Conservation (phyloP, 805 yeast genomes). For the Candida sithepensis region DNA sequence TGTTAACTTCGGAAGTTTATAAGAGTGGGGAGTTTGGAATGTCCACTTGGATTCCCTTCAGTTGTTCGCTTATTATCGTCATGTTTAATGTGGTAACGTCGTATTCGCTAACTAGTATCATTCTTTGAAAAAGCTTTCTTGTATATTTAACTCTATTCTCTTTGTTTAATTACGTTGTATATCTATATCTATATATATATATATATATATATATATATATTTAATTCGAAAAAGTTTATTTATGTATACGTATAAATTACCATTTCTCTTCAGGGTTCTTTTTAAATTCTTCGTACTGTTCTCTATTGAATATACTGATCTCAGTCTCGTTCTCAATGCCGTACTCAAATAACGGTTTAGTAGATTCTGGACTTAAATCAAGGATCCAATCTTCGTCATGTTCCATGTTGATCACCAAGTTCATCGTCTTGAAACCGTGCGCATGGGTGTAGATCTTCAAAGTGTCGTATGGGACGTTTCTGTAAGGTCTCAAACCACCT, state of each 20-base stretch:
- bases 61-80: slow-evolving; percentile 69
- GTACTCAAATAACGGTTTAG: slow-evolving; percentile 43
- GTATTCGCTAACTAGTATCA: slow-evolving; percentile 52
- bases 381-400: slow-evolving; percentile 77
- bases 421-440: slow-evolving; percentile 90
- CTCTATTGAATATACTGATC: slow-evolving; percentile 70
- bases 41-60: slow-evolving; percentile 94
- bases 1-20: slow-evolving; percentile 71
- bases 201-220: neutral
- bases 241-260: slow-evolving; percentile 35
- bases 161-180: too few relatives aligned
- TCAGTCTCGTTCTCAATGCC: slow-evolving; percentile 88
- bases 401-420: slow-evolving; percentile 85
- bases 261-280: slow-evolving; percentile 88
- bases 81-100: slow-evolving; percentile 64
- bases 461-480: slow-evolving; percentile 70
- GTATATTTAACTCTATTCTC: neutral
- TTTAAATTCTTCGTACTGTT: slow-evolving; percentile 65
- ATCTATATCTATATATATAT: neutral
- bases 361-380: slow-evolving; percentile 31
- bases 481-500: slow-evolving; percentile 76
- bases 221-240: slow-evolving; percentile 1
- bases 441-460: slow-evolving; percentile 91
- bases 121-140: slow-evolving; percentile 26
- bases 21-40: slow-evolving; percentile 76